Conservation (phyloP, 1,284 basidiomycete genomes). For the Phellopilus nigrolimitatus region DNA sequence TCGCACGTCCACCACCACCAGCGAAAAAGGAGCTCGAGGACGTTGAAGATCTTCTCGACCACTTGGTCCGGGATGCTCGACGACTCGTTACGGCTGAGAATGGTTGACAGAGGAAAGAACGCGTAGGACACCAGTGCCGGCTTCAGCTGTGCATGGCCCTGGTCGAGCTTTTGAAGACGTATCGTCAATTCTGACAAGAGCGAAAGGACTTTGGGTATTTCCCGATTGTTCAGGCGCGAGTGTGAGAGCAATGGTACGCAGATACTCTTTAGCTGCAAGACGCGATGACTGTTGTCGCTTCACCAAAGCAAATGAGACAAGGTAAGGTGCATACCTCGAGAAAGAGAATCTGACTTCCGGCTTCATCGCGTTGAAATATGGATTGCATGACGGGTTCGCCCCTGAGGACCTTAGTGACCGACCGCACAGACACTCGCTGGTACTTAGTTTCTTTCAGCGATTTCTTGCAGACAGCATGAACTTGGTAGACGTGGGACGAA, state of each 20-base stretch:
- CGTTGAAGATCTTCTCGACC: slow-evolving; percentile 68
- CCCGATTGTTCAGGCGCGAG: slow-evolving; percentile 51
- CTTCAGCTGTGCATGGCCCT: slow-evolving; percentile 34
- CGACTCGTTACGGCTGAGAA: slow-evolving; percentile 70
- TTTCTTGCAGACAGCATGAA: too few relatives aligned
- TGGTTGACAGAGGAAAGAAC: slow-evolving; percentile 80
- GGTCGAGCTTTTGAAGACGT: slow-evolving; percentile 35
- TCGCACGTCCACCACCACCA: slow-evolving; percentile 77
- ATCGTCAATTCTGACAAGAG: slow-evolving; percentile 51
- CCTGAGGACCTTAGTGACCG: too few relatives aligned
- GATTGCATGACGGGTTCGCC: too few relatives aligned
- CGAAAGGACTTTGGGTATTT: slow-evolving; percentile 43
- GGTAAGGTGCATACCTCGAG: neutral
- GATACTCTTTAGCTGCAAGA: slow-evolving; percentile 60
- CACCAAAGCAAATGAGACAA: too few relatives aligned
- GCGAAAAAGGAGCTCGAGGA: slow-evolving; percentile 58
- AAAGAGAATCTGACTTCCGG: too few relatives aligned
- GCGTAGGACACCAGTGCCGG: slow-evolving; percentile 75
- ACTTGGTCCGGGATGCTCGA: slow-evolving; percentile 71
- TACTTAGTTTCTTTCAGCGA: too few relatives aligned
- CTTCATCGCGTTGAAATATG: too few relatives aligned
- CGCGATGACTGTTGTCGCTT: too few relatives aligned
- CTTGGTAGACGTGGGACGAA: too few relatives aligned
- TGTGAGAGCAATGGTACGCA: slow-evolving; percentile 76
- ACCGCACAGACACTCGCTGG: too few relatives aligned